Conservation (phyloP, 495 filamentous ascomycete species). For the Stereocaulon alpinum region DNA sequence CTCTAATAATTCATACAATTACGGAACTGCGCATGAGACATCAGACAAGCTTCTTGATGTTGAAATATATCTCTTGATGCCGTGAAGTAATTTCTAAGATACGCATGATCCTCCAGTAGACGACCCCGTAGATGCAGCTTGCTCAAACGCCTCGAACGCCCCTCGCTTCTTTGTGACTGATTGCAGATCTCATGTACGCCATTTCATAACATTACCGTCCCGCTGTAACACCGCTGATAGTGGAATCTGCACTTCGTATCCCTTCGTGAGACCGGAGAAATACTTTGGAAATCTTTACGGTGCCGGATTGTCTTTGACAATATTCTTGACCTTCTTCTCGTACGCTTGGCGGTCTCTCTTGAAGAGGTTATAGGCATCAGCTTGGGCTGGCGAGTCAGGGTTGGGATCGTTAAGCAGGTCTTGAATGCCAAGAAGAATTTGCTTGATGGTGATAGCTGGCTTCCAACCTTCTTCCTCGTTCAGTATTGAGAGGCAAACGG, state of each 20-base stretch:
- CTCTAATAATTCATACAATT: too few relatives aligned
- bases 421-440: constrained; percentile 92
- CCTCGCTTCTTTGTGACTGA: neutral
- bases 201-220: neutral
- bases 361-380: constrained; percentile 93
- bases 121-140: constrained; percentile 2
- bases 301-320: constrained; percentile 79
- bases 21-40: too few relatives aligned
- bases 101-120: neutral
- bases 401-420: constrained; percentile 94
- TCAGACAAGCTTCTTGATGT: neutral
- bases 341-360: constrained; percentile 85
- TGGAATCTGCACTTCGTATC: neutral
- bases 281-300: constrained; percentile 31
- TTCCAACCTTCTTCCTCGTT: constrained; percentile 99
- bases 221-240: neutral
- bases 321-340: constrained; percentile 72
- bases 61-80: neutral
- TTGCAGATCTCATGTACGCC: neutral
- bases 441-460: constrained; percentile 94
- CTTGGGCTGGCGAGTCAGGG: constrained; percentile 91
- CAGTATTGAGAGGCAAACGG: constrained; percentile 92
- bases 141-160: neutral
- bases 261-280: neutral
- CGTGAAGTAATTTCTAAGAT: neutral